Percentiles rank a stretch among this genome's conserved stretches.
These are phyloP conservation scores for Phanerodontia chrysosporium DNA, from an alignment of 768 basidiomycete genomes.

Conservation along the genomic window DNA sequence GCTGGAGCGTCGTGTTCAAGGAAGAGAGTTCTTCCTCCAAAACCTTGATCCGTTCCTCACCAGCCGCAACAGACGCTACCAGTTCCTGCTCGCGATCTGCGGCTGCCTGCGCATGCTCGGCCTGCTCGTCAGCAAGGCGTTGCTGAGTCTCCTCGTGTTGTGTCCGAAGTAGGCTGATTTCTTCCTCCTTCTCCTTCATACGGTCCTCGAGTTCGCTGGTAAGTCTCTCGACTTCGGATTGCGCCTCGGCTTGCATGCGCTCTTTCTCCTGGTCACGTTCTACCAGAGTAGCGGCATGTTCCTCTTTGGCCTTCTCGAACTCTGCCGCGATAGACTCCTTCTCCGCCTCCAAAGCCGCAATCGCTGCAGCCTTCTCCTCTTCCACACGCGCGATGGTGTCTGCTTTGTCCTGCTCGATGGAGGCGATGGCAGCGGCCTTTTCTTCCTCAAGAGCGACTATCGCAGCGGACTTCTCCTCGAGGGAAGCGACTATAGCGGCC, in stretches of 20 bases:
- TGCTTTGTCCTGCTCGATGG: background rate
- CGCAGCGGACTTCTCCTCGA: background rate
- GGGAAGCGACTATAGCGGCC: background rate
- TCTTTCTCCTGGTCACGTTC: background rate
- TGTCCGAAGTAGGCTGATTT: background rate
- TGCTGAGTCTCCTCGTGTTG: background rate
- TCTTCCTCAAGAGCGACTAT: background rate
- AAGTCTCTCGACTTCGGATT: background rate
- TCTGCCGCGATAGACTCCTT: background rate
- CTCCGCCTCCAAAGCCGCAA: background rate
- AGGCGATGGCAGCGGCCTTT: background rate
- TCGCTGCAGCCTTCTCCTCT: background rate
- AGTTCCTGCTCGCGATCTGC: slow-evolving; percentile 19
- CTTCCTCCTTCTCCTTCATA: background rate
- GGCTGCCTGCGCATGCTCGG: background rate
- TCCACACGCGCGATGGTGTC: background rate
- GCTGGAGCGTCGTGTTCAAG: slow-evolving; percentile 2
- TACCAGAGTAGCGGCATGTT: background rate
- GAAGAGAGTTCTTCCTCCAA: slow-evolving; percentile 15
- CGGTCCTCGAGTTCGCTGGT: background rate
- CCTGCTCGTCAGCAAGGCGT: background rate
- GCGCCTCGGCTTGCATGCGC: background rate
- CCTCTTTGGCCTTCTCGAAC: background rate
- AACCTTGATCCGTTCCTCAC: slow-evolving; percentile 5
- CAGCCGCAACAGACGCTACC: slow-evolving; percentile 15